Conservation (phyloP, 495 filamentous ascomycete species). For the Thozetella sp. region DNA sequence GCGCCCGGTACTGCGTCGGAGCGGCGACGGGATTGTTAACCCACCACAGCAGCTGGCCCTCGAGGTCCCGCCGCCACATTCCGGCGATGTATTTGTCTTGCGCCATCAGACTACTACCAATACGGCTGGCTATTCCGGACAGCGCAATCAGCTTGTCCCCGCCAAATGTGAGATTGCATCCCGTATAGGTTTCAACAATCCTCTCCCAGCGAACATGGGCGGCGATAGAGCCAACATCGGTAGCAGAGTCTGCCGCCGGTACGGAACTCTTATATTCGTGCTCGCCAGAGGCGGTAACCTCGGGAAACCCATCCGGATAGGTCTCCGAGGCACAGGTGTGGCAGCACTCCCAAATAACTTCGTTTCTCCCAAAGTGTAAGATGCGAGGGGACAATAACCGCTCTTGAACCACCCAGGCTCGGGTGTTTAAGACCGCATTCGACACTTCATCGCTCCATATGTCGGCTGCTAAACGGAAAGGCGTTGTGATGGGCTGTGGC, state of each 20-base stretch:
- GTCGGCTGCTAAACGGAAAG: too few relatives aligned
- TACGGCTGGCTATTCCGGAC: neutral
- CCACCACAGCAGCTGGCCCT: slow-evolving; percentile 8
- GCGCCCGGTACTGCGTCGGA: too few relatives aligned
- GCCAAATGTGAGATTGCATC: slow-evolving; percentile 4
- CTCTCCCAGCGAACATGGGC: neutral
- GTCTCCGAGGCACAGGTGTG: neutral
- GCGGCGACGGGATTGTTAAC: too few relatives aligned
- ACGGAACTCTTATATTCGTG: too few relatives aligned
- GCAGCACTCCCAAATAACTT: slow-evolving; percentile 7
- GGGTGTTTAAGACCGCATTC: neutral
- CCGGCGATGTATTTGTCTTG: slow-evolving; percentile 5
- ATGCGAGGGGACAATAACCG: slow-evolving; percentile 6
- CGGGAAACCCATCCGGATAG: neutral
- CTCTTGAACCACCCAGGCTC: slow-evolving; percentile 7
- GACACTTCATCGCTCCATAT: neutral
- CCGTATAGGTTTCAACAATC: neutral
- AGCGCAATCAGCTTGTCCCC: slow-evolving; percentile 8
- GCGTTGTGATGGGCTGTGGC: too few relatives aligned
- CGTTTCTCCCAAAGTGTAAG: slow-evolving; percentile 4
- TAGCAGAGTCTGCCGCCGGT: too few relatives aligned
- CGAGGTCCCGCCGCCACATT: slow-evolving; percentile 8
- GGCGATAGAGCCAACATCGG: too few relatives aligned
- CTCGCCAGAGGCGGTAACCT: too few relatives aligned
- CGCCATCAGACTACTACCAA: neutral